Evolutionary conservation across 495 filamentous ascomycete species (phyloP).

Genomic region (Aspergillus asperescens): DNA sequence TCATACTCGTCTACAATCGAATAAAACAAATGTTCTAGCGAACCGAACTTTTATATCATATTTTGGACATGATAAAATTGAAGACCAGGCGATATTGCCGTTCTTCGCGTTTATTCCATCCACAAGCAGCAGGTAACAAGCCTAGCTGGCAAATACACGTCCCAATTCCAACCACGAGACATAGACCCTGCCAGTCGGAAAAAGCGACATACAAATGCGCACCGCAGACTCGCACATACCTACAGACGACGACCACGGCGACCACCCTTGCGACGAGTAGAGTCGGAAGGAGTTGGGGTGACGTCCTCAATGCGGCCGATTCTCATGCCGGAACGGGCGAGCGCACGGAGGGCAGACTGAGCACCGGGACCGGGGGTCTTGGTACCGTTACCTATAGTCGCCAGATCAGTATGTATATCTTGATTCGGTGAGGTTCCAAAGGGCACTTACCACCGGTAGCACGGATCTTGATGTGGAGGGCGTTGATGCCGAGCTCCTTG

Average conservation of each 20-base stretch:
- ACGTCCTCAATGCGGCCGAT: slow-evolving; percentile 99
- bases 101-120: slow-evolving; percentile 57
- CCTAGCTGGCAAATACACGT: slow-evolving; percentile 25
- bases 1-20: no score
- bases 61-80: slow-evolving; percentile 44
- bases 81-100: slow-evolving; percentile 55
- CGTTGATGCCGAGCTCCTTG: slow-evolving; percentile 99
- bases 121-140: slow-evolving; percentile 37
- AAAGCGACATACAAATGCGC: slow-evolving; percentile 6
- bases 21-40: slow-evolving; percentile 1
- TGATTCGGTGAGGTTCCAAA: neutral
- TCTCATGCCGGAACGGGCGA: slow-evolving; percentile 98
- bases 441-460: slow-evolving; percentile 79
- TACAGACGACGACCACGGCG: slow-evolving; percentile 99
- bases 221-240: slow-evolving; percentile 34
- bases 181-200: slow-evolving; percentile 22
- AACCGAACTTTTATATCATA: slow-evolving; percentile 5
- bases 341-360: slow-evolving; percentile 96
- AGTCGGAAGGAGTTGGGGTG: slow-evolving; percentile 96
- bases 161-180: slow-evolving; percentile 19
- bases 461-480: slow-evolving; percentile 99
- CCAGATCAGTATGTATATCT: neutral
- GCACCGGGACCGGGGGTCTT: slow-evolving; percentile 99
- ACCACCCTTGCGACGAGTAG: slow-evolving; percentile 98
- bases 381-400: slow-evolving; percentile 77